Conservation (phyloP, 306 rosid genomes). For the Senna siamea region DNA sequence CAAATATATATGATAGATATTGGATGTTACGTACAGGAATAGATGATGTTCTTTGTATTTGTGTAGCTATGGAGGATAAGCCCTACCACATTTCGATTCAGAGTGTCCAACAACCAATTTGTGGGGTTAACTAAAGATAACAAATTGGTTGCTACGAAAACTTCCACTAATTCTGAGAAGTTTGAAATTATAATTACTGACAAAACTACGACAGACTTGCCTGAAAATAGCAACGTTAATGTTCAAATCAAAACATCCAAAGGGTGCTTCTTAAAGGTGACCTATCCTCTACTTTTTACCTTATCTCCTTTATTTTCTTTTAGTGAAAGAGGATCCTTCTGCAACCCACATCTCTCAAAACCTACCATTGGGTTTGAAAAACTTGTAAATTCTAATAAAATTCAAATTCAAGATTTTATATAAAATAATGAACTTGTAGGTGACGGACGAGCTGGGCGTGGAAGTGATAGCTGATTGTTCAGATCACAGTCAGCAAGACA, state of each 20-base stretch:
- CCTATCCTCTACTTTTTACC: neutral
- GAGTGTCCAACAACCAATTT: conserved; percentile 63
- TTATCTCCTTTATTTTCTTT: neutral
- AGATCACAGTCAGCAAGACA: conserved; percentile 53
- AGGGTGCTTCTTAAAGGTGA: conserved; percentile 70
- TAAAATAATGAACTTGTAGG: conserved; percentile 35
- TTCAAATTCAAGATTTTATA: neutral
- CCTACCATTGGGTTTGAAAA: too few relatives aligned
- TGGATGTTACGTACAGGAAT: neutral
- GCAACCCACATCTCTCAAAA: too few relatives aligned
- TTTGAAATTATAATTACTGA: conserved; percentile 55
- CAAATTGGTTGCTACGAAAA: conserved; percentile 53
- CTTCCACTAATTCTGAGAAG: conserved; percentile 40
- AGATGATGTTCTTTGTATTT: neutral
- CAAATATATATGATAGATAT: neutral
- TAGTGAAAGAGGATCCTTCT: too few relatives aligned
- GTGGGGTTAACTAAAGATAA: conserved; percentile 56
- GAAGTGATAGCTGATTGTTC: conserved; percentile 62
- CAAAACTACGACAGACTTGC: too few relatives aligned
- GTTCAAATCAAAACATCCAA: conserved; percentile 66
- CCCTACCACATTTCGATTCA: conserved; percentile 53
- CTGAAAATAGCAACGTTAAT: too few relatives aligned
- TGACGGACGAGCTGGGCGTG: conserved; percentile 37
- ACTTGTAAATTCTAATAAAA: too few relatives aligned
- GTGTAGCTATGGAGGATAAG: conserved; percentile 75